Evolutionary conservation across 1,139 yeast species (phyloP).

Genomic region (Hemisphaericaspora xylanilytica): DNA sequence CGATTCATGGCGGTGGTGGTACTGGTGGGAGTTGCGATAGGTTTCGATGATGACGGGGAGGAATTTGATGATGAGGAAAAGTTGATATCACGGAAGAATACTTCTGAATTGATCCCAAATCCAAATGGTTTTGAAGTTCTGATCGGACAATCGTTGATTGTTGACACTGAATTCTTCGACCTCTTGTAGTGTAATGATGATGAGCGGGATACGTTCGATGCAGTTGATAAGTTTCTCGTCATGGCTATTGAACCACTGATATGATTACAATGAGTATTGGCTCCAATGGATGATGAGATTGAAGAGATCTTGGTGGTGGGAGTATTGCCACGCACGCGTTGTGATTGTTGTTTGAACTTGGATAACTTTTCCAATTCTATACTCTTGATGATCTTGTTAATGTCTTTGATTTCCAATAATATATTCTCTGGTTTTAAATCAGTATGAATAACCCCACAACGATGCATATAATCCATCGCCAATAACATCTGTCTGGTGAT

Average conservation of each 20-base stretch:
- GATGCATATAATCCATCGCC: conserved; percentile 42
- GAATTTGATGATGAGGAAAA: not conserved
- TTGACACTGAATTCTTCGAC: conserved; percentile 23
- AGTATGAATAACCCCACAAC: conserved; percentile 44
- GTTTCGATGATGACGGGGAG: not conserved
- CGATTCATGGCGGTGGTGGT: too few species aligned
- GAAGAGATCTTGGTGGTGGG: not conserved
- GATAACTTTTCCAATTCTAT: conserved; percentile 33
- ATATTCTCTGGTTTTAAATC: conserved; percentile 47
- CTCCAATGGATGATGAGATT: not conserved
- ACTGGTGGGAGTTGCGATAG: not conserved
- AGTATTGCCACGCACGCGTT: conserved; percentile 7
- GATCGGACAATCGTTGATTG: conserved; percentile 25
- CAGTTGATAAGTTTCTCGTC: conserved; percentile 12
- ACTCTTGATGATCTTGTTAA: conserved; percentile 31
- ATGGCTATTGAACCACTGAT: not conserved
- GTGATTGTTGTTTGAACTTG: conserved; percentile 14
- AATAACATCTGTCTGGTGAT: conserved; percentile 38
- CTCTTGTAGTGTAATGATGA: conserved; percentile 18
- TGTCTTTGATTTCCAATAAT: conserved; percentile 39
- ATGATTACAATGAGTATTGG: too few species aligned
- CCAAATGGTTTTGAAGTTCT: conserved; percentile 32
- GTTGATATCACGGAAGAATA: conserved; percentile 20
- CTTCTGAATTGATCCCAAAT: conserved; percentile 20
- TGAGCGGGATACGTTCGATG: conserved; percentile 4